A percentile compares a stretch with the other conserved stretches of the same genome.
Evolutionary conservation across 164 flowering plant species (phyloP).

Genomic region (Malania oleifera): DNA sequence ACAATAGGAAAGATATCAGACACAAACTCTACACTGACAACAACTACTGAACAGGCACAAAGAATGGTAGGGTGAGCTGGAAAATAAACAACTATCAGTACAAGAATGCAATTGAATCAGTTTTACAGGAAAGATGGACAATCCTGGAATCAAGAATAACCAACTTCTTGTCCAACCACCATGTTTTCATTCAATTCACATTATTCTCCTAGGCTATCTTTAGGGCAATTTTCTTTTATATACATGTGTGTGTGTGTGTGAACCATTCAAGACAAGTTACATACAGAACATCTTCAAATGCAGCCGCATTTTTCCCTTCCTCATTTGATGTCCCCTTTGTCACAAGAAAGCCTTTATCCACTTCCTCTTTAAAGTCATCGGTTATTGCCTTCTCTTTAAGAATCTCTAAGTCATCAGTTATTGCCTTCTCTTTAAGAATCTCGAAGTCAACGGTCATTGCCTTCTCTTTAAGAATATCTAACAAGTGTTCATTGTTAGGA

Average conservation of each 20-base stretch:
- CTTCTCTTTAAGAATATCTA: constrained; percentile 15
- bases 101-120: no score
- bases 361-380: constrained; percentile 17
- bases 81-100: no score
- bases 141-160: no score
- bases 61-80: background rate
- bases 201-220: no score
- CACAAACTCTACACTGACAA: background rate
- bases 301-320: constrained; percentile 21
- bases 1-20: constrained; percentile 1
- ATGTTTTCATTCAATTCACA: no score
- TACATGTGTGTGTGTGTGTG: no score
- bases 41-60: background rate
- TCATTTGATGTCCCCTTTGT: constrained; percentile 23
- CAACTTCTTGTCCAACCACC: no score
- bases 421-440: constrained; percentile 12
- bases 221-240: no score
- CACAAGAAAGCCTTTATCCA: constrained; percentile 29
- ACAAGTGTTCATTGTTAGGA: constrained; percentile 13
- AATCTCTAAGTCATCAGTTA: constrained; percentile 16
- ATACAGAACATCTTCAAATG: constrained; percentile 26
- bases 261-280: constrained; percentile 11
- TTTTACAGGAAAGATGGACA: no score
- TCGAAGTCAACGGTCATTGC: constrained; percentile 13
- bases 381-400: no score